These are phyloP conservation scores for Mimosa pudica DNA, from an alignment of 306 rosid species.

Conservation along the genomic window DNA sequence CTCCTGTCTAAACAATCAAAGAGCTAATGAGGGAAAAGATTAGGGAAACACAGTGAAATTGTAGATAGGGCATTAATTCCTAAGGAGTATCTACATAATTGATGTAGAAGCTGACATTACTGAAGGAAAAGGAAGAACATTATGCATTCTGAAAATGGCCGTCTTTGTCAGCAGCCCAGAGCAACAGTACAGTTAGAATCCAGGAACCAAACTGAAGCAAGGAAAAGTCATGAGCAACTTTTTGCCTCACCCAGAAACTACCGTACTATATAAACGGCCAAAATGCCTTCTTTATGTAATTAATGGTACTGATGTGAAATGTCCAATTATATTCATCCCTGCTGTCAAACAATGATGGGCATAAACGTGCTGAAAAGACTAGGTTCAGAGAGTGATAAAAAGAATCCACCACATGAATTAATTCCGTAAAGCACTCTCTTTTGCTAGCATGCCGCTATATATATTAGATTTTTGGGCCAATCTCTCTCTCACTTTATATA, in stretches of 20 bases:
- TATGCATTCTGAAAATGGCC: slow-evolving; percentile 6
- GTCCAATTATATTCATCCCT: slow-evolving; percentile 34
- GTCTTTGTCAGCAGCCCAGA: slow-evolving; percentile 19
- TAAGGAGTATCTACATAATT: neutral
- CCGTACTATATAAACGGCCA: neutral
- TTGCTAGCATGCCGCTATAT: neutral
- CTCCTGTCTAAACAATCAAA: neutral
- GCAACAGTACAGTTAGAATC: slow-evolving; percentile 3
- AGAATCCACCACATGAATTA: neutral
- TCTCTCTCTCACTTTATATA: neutral
- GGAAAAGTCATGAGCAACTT: neutral
- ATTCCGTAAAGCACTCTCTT: neutral
- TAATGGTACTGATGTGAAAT: slow-evolving; percentile 42
- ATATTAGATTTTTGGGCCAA: neutral
- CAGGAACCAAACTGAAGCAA: neutral
- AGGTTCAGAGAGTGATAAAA: neutral
- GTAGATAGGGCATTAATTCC: neutral
- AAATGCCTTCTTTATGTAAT: neutral
- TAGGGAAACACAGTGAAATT: neutral
- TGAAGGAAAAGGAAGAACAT: slow-evolving; percentile 11
- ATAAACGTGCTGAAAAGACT: slow-evolving; percentile 33
- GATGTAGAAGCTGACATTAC: neutral
- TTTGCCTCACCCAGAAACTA: neutral
- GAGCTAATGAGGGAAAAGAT: neutral
- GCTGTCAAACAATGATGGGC: slow-evolving; percentile 51